Percentiles rank a stretch among this genome's conserved stretches.
Evolutionary conservation across 179 eudicot species (phyloP).

Genomic region (Carnegiea gigantea): DNA sequence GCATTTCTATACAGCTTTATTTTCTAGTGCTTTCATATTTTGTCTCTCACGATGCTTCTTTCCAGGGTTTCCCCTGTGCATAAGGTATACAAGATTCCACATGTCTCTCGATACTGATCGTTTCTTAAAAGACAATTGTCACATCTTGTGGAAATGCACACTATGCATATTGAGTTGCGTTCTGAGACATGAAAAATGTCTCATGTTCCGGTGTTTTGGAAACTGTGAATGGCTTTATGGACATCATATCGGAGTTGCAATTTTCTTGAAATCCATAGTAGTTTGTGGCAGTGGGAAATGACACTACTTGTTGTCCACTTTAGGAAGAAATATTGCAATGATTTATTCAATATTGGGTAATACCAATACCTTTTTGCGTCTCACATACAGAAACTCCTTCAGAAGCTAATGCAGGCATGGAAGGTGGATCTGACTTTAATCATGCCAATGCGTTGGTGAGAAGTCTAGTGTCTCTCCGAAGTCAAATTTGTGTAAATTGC

Average conservation of each 20-base stretch:
- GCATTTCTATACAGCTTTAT: no score
- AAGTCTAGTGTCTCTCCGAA: not conserved
- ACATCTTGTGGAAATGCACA: not conserved
- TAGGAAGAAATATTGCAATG: not conserved
- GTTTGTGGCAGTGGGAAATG: not conserved
- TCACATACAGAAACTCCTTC: not conserved
- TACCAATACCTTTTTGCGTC: not conserved
- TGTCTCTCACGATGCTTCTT: not conserved
- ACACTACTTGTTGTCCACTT: not conserved
- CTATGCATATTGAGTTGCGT: not conserved
- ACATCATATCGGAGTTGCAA: not conserved
- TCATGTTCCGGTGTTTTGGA: not conserved
- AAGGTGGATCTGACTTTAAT: not conserved
- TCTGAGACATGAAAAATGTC: not conserved
- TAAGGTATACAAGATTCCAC: not conserved
- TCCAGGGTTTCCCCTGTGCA: not conserved
- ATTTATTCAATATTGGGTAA: not conserved
- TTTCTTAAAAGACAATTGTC: not conserved
- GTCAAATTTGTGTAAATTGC: not conserved
- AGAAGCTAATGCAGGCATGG: not conserved
- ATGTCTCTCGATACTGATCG: not conserved
- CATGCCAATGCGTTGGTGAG: not conserved
- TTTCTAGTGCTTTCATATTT: not conserved
- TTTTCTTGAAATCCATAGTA: not conserved
- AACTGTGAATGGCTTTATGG: not conserved